A percentile compares a stretch with the other conserved stretches of the same genome.
Evolutionary conservation across 2,329 filamentous ascomycete genomes (phyloP).

Genomic region (Diaporthe sp.): DNA sequence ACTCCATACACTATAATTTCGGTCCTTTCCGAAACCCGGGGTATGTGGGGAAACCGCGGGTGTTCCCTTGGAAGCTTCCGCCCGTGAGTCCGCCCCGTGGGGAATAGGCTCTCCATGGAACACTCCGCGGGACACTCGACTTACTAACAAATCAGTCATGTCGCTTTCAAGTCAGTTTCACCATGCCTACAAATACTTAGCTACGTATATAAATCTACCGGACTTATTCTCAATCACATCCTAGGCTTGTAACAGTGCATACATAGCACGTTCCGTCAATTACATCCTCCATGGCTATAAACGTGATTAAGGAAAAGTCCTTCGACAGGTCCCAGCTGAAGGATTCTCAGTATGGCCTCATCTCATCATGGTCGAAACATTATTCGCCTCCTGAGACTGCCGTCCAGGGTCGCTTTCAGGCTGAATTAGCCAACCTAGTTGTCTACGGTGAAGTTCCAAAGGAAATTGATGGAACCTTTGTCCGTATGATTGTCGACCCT

Average conservation of each 20-base stretch:
- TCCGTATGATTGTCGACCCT: slow-evolving; percentile 49
- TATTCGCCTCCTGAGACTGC: not conserved
- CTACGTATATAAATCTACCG: not conserved
- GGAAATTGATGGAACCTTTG: slow-evolving; percentile 36
- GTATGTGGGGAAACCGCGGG: not conserved
- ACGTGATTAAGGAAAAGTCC: not conserved
- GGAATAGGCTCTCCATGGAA: not conserved
- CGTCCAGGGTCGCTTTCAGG: not conserved
- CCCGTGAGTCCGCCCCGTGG: not conserved
- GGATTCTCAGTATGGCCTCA: not conserved
- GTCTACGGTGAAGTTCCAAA: not conserved
- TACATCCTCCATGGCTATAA: not conserved
- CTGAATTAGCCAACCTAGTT: not conserved
- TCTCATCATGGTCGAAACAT: not conserved
- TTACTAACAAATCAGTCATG: too few relatives aligned
- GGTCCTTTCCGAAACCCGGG: slow-evolving; percentile 1
- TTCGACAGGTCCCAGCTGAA: slow-evolving; percentile 10
- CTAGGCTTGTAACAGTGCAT: not conserved
- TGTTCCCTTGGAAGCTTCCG: not conserved
- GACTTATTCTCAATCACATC: not conserved
- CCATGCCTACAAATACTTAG: not conserved
- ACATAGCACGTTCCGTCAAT: not conserved
- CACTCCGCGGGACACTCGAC: not conserved
- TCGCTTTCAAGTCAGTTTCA: not conserved
- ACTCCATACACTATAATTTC: not conserved